Evolutionary conservation across 2,329 filamentous ascomycete genomes (phyloP), one percentile per base, ranked within the genome.

Genomic region (Arachnopeziza araneosa): DNA sequence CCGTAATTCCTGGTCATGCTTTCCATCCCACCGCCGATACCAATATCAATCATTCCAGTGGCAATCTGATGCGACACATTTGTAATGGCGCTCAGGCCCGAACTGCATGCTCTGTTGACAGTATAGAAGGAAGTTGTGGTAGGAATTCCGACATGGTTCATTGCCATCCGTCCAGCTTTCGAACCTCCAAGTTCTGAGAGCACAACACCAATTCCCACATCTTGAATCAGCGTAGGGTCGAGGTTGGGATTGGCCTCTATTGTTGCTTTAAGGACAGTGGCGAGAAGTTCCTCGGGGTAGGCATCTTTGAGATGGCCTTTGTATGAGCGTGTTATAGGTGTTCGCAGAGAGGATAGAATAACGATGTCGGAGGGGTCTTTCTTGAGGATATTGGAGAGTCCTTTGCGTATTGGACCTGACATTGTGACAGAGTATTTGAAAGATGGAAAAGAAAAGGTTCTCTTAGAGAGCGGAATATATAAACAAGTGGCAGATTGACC

Each of bases 1-100:
- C 87, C 92, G 75, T 97, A 97, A 76, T 96, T 96, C 66, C 88
- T 79, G 64, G 91, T 96, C 93, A 97, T 97, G 77, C 89, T 93
- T 82, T 97, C 93, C 90, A 96, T 96, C 30, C 93, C 93, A 1
- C 90, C 93, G 10, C 87, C 93, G 63, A 97, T 85, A 61, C 91
- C 93, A 0, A 82, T 79, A 63, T 86, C 83, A 56, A 93, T 88
- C 67, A 84, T 82, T 1, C 89, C 91, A 0, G 83, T 80, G n/a
- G 85, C 82, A 67, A 97, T 95, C 63, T 87, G 81, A 60, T 88
- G 85, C 5, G 90, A 89, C 2, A 96, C 80, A 17, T 80, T 77
- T 1, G 91, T 88, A 55, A 97, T 88, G 24, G 89, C 87, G 67
- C 90, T 87, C 55, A 97, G 80, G 1, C 88, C 88, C 7, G 86